Percentiles rank a stretch among this genome's conserved stretches.
Evolutionary conservation across 108 stramenopile genomes (phyloP).

Genomic region (Cyclostephanos invisitatus): DNA sequence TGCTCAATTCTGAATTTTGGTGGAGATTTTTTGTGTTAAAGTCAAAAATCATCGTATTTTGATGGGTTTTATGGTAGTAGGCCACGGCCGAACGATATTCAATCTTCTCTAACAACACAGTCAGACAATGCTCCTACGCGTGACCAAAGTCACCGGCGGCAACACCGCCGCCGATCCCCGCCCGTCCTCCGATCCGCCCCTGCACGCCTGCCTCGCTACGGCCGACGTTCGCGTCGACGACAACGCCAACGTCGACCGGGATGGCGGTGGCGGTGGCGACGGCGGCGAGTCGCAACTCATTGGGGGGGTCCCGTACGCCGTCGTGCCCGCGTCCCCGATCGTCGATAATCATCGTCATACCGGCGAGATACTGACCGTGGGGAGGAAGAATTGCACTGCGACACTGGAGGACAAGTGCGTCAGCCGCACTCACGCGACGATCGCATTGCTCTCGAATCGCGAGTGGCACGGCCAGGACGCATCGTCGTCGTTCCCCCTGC

Average conservation of each 20-base stretch:
- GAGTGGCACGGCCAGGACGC: neutral
- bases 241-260: neutral
- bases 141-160: conserved; percentile 36
- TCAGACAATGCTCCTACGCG: conserved; percentile 45
- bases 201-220: conserved; percentile 50
- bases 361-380: conserved; percentile 43
- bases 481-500: neutral
- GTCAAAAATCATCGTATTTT: too few species aligned
- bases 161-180: conserved; percentile 15
- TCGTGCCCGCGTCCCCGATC: neutral
- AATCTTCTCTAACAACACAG: too few species aligned
- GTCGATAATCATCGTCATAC: neutral
- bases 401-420: conserved; percentile 52
- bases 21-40: too few species aligned
- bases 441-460: conserved; percentile 34
- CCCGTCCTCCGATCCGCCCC: conserved; percentile 16
- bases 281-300: conserved; percentile 7
- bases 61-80: too few species aligned
- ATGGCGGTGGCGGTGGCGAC: neutral
- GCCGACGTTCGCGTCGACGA: conserved; percentile 1
- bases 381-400: conserved; percentile 31
- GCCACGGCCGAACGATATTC: too few species aligned
- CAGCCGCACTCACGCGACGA: conserved; percentile 39
- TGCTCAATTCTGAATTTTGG: too few species aligned
- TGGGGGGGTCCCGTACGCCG: neutral